These are phyloP conservation scores for Harrya chromipes DNA, from an alignment of 768 basidiomycete genomes.

Conservation along the genomic window DNA sequence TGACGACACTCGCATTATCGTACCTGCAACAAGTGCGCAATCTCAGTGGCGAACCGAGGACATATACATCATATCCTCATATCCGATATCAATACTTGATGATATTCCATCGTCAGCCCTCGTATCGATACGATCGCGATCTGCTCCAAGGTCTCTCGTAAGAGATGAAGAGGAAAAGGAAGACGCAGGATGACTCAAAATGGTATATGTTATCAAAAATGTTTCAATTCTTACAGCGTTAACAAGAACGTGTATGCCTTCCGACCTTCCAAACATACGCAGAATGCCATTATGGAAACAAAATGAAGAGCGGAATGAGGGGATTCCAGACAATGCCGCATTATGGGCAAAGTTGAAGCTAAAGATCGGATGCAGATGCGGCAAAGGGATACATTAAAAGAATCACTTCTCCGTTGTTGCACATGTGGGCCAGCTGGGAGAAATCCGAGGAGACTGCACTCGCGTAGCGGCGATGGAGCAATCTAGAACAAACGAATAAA, in stretches of 20 bases:
- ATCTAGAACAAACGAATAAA: slow-evolving; percentile 19
- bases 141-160: neutral
- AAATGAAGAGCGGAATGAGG: slow-evolving; percentile 6
- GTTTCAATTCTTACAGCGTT: slow-evolving; percentile 22
- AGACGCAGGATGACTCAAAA: neutral
- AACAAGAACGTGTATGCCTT: slow-evolving; percentile 15
- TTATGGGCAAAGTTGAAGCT: slow-evolving; percentile 15
- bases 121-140: neutral
- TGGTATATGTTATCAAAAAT: slow-evolving; percentile 15
- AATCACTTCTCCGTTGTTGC: slow-evolving; percentile 19
- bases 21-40: too few relatives aligned
- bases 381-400: slow-evolving; percentile 23
- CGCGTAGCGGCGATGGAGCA: slow-evolving; percentile 18
- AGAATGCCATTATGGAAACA: slow-evolving; percentile 8
- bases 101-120: neutral
- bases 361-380: slow-evolving; percentile 22
- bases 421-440: slow-evolving; percentile 14
- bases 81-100: too few relatives aligned
- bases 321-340: slow-evolving; percentile 2
- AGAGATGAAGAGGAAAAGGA: neutral
- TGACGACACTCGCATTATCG: too few relatives aligned
- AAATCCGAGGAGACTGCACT: slow-evolving; percentile 22
- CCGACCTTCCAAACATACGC: neutral
- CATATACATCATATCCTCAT: too few relatives aligned
- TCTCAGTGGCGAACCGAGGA: too few relatives aligned